Conservation (phyloP, 768 basidiomycete species). For the Cantharellus cinnabarinus region DNA sequence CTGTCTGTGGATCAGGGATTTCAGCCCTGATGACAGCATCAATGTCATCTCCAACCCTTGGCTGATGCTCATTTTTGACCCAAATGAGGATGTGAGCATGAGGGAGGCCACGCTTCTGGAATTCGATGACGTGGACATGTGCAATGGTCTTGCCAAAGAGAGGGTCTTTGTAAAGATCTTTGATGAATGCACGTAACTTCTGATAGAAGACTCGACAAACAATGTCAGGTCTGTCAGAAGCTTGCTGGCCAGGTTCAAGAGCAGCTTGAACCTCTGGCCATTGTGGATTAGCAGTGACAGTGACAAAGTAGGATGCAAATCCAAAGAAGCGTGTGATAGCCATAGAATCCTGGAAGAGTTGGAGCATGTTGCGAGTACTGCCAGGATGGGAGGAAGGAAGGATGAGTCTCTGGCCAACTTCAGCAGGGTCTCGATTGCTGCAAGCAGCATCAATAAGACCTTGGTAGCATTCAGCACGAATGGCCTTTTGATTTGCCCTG, state of each 20-base stretch:
- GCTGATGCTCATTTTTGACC: conserved; percentile 16
- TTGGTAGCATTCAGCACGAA: background rate
- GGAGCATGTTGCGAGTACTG: conserved; percentile 7
- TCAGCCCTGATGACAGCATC: conserved; percentile 23
- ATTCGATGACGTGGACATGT: conserved; percentile 33
- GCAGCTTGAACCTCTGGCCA: conserved; percentile 8
- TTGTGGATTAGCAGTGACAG: conserved; percentile 9
- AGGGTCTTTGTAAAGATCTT: conserved; percentile 25
- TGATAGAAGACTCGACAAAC: conserved; percentile 25
- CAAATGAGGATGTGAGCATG: conserved; percentile 33
- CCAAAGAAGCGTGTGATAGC: conserved; percentile 9
- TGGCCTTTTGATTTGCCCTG: background rate
- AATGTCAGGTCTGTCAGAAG: conserved; percentile 23
- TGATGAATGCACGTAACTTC: conserved; percentile 21
- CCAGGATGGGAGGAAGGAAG: conserved; percentile 8
- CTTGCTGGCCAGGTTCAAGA: conserved; percentile 6
- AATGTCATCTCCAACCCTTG: conserved; percentile 17
- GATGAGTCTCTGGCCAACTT: conserved; percentile 5
- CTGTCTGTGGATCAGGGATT: conserved; percentile 21
- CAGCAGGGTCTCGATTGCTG: background rate
- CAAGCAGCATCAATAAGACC: conserved; percentile 3
- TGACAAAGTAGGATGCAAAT: conserved; percentile 8
- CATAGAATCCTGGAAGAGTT: conserved; percentile 11
- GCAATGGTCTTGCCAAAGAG: conserved; percentile 25
- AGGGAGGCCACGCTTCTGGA: conserved; percentile 36